A percentile compares a stretch with the other conserved stretches of the same genome.
Conservation (phyloP, 1,284 basidiomycete species). For the Cystobasidiaceae sp. region DNA sequence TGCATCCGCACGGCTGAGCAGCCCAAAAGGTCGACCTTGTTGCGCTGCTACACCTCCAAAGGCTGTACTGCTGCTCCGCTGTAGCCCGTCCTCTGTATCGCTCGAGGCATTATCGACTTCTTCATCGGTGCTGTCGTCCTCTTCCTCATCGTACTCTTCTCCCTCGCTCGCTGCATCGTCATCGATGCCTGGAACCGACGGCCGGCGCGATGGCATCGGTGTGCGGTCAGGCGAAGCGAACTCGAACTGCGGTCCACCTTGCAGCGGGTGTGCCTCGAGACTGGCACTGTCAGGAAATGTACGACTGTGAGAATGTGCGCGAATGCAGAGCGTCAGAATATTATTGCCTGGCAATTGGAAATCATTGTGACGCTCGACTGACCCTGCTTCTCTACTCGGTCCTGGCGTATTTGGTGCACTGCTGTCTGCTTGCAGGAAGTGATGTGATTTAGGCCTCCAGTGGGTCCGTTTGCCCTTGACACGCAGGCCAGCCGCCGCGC, state of each 20-base stretch:
- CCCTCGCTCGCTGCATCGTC: background rate
- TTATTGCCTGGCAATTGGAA: no score
- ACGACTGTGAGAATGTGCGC: no score
- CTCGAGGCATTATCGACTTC: conserved; percentile 13
- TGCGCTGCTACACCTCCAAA: no score
- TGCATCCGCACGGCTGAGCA: no score
- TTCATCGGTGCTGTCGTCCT: no score
- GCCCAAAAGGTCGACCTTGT: no score
- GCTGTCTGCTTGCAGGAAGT: no score
- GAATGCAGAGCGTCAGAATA: background rate
- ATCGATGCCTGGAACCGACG: no score
- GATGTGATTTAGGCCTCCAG: conserved; percentile 29
- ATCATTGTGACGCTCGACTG: no score
- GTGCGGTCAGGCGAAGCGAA: background rate
- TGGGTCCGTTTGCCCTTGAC: conserved; percentile 18
- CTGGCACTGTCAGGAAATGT: background rate
- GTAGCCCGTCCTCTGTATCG: conserved; percentile 11
- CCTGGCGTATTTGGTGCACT: conserved; percentile 6
- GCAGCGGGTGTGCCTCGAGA: background rate
- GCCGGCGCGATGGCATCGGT: conserved; percentile 1
- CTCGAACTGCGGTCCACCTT: background rate
- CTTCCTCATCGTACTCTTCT: conserved; percentile 18
- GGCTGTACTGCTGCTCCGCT: background rate
- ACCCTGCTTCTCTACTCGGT: conserved; percentile 2
- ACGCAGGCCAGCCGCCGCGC: conserved; percentile 9